Percentiles rank a stretch among this genome's conserved stretches.
Conservation (phyloP, 352 stramenopile genomes). For the Pseudoperonospora humuli region DNA sequence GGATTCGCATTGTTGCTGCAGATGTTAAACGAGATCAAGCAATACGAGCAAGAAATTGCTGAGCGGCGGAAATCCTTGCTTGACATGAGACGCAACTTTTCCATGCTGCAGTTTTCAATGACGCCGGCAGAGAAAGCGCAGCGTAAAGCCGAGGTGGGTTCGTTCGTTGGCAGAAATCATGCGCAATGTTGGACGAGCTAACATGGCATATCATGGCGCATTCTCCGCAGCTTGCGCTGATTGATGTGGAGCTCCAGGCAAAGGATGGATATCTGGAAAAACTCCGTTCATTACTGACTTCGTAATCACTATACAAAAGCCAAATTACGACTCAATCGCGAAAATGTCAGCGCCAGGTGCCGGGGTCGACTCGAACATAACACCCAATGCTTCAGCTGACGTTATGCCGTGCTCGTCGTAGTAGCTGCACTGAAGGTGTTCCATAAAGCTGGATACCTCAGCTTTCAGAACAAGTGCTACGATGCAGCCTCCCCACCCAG, state of each 20-base stretch:
- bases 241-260: constrained; percentile 60
- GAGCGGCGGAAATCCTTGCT: constrained; percentile 28
- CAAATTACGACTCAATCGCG: not conserved
- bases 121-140: constrained; percentile 38
- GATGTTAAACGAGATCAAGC: constrained; percentile 46
- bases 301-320: constrained; percentile 3
- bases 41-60: constrained; percentile 55
- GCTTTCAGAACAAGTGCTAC: constrained; percentile 46
- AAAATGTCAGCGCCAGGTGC: constrained; percentile 29
- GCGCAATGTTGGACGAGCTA: not conserved
- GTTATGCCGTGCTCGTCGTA: constrained; percentile 20
- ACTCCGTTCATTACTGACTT: constrained; percentile 30
- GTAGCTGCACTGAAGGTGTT: constrained; percentile 25
- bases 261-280: constrained; percentile 66
- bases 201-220: not conserved
- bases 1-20: constrained; percentile 6
- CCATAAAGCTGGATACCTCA: constrained; percentile 31
- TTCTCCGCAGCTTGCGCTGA: constrained; percentile 38
- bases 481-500: constrained; percentile 78
- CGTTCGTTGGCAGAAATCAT: not conserved
- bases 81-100: constrained; percentile 35
- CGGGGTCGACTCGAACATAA: constrained; percentile 30
- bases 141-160: constrained; percentile 47
- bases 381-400: constrained; percentile 4
- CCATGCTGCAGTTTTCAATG: constrained; percentile 38